Conservation (phyloP, 176 grass and related monocot genomes). For the Cymbopogon citratus region DNA sequence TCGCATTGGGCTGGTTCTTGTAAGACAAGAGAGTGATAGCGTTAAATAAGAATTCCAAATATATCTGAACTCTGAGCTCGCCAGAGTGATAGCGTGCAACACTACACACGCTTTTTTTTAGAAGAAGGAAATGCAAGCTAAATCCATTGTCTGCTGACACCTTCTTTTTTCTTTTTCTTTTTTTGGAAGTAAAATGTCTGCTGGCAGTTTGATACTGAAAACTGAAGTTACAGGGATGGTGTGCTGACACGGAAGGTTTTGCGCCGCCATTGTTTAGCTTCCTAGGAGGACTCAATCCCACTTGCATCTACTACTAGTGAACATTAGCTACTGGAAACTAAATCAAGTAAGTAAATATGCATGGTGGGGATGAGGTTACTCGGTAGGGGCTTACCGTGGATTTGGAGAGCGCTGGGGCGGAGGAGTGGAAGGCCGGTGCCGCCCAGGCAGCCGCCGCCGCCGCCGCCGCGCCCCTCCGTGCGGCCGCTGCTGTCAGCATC, state of each 20-base stretch:
- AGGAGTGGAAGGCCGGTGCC: conserved; percentile 29
- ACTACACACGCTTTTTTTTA: background rate
- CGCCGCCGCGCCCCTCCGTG: background rate
- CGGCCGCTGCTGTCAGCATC: conserved; percentile 29
- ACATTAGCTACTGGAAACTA: too few relatives aligned
- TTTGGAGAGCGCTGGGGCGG: conserved; percentile 28
- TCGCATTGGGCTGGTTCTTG: background rate
- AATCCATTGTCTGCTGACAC: background rate
- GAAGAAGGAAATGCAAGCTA: background rate
- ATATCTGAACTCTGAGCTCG: background rate
- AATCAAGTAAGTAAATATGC: background rate
- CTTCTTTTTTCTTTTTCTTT: too few relatives aligned
- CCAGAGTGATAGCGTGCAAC: background rate
- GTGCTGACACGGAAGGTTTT: background rate
- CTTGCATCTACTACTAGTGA: background rate
- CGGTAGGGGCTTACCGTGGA: conserved; percentile 3
- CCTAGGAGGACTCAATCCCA: too few relatives aligned
- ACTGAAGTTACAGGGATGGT: background rate
- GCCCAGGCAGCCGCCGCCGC: background rate
- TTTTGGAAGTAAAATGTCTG: too few relatives aligned
- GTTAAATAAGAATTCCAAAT: background rate
- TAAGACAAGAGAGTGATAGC: background rate
- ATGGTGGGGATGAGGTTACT: background rate
- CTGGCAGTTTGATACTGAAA: background rate
- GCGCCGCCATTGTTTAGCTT: background rate